These are phyloP conservation scores for Colletotrichum sp. DNA, from an alignment of 2,329 filamentous ascomycete genomes.

Conservation along the genomic window DNA sequence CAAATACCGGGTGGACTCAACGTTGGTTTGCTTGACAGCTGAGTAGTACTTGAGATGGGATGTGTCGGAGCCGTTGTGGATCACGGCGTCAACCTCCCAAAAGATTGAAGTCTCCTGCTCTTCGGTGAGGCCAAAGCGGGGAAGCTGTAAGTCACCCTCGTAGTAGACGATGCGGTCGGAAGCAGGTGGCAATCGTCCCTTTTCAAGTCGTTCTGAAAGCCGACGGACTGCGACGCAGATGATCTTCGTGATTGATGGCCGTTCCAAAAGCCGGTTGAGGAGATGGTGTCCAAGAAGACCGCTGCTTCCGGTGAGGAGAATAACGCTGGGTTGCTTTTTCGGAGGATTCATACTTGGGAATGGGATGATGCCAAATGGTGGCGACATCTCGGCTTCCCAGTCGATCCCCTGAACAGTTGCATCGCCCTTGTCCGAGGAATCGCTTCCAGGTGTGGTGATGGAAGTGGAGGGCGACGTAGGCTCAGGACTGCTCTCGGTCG, in stretches of 20 bases:
- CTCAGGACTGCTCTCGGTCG: not conserved
- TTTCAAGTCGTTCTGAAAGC: not conserved
- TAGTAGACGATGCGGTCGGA: conserved; percentile 13
- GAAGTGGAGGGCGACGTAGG: not conserved
- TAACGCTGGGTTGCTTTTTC: not conserved
- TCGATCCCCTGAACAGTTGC: conserved; percentile 22
- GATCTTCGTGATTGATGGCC: not conserved
- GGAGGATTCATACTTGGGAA: not conserved
- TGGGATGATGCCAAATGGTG: not conserved
- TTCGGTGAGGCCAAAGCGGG: conserved; percentile 42
- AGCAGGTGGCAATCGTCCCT: not conserved
- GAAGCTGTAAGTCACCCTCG: conserved; percentile 38
- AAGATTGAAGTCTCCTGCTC: not conserved
- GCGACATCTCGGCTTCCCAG: not conserved
- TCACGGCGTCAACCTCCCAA: conserved; percentile 45
- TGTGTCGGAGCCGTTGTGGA: conserved; percentile 41
- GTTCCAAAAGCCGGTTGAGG: not conserved
- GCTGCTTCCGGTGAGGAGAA: not conserved
- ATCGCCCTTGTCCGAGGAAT: not conserved
- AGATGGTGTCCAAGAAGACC: not conserved
- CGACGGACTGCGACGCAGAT: not conserved
- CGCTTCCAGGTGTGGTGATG: not conserved
- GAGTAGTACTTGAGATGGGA: conserved; percentile 36
- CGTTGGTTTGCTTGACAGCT: conserved; percentile 30
- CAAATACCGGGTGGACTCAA: conserved; percentile 33